phyloP scores from a whole-genome alignment of 352 stramenopile species.

The Pythium guiyangense region DNA sequence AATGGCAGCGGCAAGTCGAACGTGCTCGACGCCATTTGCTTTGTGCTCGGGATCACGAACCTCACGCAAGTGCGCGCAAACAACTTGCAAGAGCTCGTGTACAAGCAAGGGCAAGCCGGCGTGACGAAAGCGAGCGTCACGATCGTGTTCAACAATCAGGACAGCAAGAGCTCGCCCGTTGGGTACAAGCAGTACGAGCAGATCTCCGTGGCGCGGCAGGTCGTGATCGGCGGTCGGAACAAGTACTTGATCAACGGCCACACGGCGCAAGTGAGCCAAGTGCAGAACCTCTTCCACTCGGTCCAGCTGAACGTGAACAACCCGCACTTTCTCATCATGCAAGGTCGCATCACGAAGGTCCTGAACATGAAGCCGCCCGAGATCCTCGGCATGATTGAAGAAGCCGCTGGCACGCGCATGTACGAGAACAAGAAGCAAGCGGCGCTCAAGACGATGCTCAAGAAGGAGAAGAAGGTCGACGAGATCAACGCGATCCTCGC shows the following conservation, averaged over 20 bases:
- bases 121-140: conserved; percentile 99
- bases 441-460: conserved; percentile 98
- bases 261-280: conserved; percentile 95
- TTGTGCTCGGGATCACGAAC: conserved; percentile 99
- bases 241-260: conserved; percentile 99
- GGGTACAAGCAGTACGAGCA: conserved; percentile 98
- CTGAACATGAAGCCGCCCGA: conserved; percentile 99
- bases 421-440: conserved; percentile 99
- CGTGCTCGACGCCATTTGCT: conserved; percentile 99
- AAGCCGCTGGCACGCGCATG: conserved; percentile 99
- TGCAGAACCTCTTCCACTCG: conserved; percentile 99
- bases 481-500: conserved; percentile 98
- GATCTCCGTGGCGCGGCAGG: conserved; percentile 98
- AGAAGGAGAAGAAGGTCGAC: conserved; percentile 99
- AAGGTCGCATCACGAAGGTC: conserved; percentile 98
- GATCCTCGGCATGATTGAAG: conserved; percentile 99
- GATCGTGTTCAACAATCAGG: conserved; percentile 99
- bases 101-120: conserved; percentile 99
- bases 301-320: conserved; percentile 99
- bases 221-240: conserved; percentile 98
- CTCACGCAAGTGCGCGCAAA: conserved; percentile 97
- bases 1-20: conserved; percentile 99
- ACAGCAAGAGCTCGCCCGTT: conserved; percentile 89
- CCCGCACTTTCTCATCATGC: conserved; percentile 99
- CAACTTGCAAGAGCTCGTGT: conserved; percentile 99